Conservation (phyloP, 1,284 basidiomycete genomes). For the Anthracocystis panici-leucophaei region DNA sequence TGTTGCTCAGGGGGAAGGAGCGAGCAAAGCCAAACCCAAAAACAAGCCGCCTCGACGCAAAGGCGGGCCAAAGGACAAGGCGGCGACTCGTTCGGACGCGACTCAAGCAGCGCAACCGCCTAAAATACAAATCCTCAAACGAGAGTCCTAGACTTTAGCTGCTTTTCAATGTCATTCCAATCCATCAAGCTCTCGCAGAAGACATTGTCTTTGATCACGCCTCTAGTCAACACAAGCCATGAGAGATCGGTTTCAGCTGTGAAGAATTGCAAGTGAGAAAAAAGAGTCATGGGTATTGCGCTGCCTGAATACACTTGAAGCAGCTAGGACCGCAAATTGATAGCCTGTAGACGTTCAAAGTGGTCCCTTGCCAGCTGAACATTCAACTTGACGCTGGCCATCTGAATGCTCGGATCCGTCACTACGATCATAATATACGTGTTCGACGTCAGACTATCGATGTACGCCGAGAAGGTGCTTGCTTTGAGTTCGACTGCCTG, state of each 20-base stretch:
- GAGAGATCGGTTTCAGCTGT: not conserved
- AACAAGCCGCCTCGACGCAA: slow-evolving; percentile 8
- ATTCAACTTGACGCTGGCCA: slow-evolving; percentile 84
- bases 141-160: slow-evolving; percentile 7
- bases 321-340: slow-evolving; percentile 31
- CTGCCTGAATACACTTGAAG: not conserved
- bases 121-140: slow-evolving; percentile 39
- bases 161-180: not conserved
- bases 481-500: slow-evolving; percentile 69
- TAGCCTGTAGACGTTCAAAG: slow-evolving; percentile 74
- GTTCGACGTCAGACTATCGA: slow-evolving; percentile 92
- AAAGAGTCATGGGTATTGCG: slow-evolving; percentile 10
- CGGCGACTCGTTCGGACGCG: not conserved
- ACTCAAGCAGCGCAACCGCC: not conserved
- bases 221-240: not conserved
- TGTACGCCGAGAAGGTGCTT: slow-evolving; percentile 81
- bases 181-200: not conserved
- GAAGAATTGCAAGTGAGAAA: too few species aligned
- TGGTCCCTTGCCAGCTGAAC: slow-evolving; percentile 82
- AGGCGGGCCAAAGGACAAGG: slow-evolving; percentile 5
- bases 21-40: slow-evolving; percentile 7
- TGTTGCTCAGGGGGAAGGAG: slow-evolving; percentile 2
- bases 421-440: slow-evolving; percentile 93
- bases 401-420: slow-evolving; percentile 86
- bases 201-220: not conserved